phyloP scores from a whole-genome alignment of 345 rosid genomes.

The Brassica rapa region DNA sequence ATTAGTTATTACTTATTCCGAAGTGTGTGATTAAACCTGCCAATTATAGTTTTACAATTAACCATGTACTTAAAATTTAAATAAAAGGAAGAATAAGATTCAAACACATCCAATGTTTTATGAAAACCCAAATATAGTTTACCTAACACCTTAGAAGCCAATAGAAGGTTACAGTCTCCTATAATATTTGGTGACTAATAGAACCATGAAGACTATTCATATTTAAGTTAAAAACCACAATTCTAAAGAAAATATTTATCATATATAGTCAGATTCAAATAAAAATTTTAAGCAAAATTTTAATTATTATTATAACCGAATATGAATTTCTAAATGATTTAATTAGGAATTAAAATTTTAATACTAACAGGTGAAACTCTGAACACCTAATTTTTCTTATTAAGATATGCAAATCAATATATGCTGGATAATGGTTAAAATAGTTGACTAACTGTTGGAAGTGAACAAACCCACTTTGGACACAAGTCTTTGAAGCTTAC shows the following conservation, averaged over 20 bases:
- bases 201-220: not conserved
- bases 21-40: slow-evolving; percentile 8
- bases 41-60: slow-evolving; percentile 23
- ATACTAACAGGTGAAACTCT: not conserved
- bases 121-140: slow-evolving; percentile 28
- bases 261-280: not conserved
- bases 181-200: not conserved
- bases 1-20: slow-evolving; percentile 11
- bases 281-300: not conserved
- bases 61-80: slow-evolving; percentile 12
- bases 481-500: slow-evolving; percentile 41
- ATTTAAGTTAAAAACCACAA: not conserved
- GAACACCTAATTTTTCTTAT: not conserved
- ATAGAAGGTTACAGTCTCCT: too few species aligned
- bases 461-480: slow-evolving; percentile 39
- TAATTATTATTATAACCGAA: not conserved
- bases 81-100: slow-evolving; percentile 8
- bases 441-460: slow-evolving; percentile 35
- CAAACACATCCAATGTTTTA: slow-evolving; percentile 19
- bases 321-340: not conserved
- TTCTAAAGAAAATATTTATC: not conserved
- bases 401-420: not conserved
- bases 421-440: slow-evolving; percentile 22
- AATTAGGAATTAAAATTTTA: not conserved
- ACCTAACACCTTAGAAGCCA: not conserved